Base-by-base conservation (phyloP, 2,329 filamentous ascomycete species). In the Xylariaceae sp. region DNA sequence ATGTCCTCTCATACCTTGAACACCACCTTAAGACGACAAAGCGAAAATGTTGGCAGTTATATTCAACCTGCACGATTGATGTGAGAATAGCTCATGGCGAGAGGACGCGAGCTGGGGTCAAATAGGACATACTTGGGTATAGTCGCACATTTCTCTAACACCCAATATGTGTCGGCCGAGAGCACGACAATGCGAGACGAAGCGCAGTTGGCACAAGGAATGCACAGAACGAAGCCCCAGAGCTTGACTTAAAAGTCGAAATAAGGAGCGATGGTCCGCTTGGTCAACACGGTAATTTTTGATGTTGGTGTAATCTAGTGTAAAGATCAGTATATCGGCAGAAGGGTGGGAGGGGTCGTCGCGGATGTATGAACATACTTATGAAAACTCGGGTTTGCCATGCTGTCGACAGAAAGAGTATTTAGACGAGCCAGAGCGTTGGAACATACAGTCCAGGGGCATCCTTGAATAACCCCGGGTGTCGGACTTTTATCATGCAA, bases 11-110 rank as follows among this genome's bases (percentile, higher is more conserved):
- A 53, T 70, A 70, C 40, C 58, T 62, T 15, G 64, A 62, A 51
- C 67, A 70, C 67, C 67, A 70, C 56, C 58, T 67, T 26, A 67
- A 60, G 37, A 70, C 67, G 23, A 69, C 64, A 37, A 68, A 70
- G 27, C 67, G 67, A 46, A 64, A 64, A 52, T 70, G 67, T 39
- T 67, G 65, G 54, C 67, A 70, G 33, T 62, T 65, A 47, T 70
- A 70, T 64, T 70, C 67, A 20, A 70, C 63, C 67, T 70, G 36
- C 5, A 33, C 32, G 20, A 33, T 13, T 23, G 24, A 26, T 27
- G 18, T 64, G 6, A 62, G 50, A 10, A n/a, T n/a, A n/a, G n/a
- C n/a, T n/a, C n/a, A n/a, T n/a, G n/a, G n/a, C n/a, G 16, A 27
- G 33, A 26, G 10, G 6, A 11, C 3, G 23, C 7, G 5, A 20